Evolutionary conservation across 2,329 filamentous ascomycete genomes (phyloP), one percentile per base, ranked within the genome.

Genomic region (Exophiala spinifera): DNA sequence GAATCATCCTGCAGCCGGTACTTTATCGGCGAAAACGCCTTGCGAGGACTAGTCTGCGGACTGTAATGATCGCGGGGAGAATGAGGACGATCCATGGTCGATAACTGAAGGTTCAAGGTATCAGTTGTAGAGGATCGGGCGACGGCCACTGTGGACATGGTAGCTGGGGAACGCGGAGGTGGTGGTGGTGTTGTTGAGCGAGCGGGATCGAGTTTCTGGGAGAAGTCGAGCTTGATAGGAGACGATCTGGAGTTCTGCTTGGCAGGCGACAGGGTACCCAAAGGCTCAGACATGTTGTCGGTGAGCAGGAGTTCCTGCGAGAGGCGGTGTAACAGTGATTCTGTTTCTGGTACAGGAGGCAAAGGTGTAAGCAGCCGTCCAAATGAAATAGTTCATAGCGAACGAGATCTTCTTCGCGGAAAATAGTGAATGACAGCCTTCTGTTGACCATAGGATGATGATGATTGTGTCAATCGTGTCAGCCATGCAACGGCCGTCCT

Each of bases 231-330:
- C 56, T 61, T 37, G 64, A 63, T n/a, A 67, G 71, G 28, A 64
- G 64, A 45, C 8, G 64, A 64, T 56, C 72, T 69, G 39, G 67
- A 67, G 59, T 75, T 75, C 55, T 73, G 72, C 57, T 66, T 69
- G 42, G 72, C 72, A 21, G 71, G 64, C 37, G 72, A 70, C 43
- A 75, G 65, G n/a, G 70, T 68, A 4, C 70, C 73, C 28, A 75
- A 61, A 48, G 72, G 71, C 52, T 68, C 69, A 51, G 71, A 65
- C 71, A 74, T 75, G 49, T 37, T 62, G 56, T 31, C 56, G 45
- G 20, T 49, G 47, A 55, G 47, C 49, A 43, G 51, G 33, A 28
- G 17, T 44, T 20, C 47, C 40, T 47, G 36, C 23, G 42, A 39
- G 40, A 46, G 25, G 43, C 3, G 21, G n/a, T 40, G 25, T 43